A percentile compares a stretch with the other conserved stretches of the same genome.
Conservation (phyloP, 1,284 basidiomycete species). For the Sanghuangporus baumii region DNA sequence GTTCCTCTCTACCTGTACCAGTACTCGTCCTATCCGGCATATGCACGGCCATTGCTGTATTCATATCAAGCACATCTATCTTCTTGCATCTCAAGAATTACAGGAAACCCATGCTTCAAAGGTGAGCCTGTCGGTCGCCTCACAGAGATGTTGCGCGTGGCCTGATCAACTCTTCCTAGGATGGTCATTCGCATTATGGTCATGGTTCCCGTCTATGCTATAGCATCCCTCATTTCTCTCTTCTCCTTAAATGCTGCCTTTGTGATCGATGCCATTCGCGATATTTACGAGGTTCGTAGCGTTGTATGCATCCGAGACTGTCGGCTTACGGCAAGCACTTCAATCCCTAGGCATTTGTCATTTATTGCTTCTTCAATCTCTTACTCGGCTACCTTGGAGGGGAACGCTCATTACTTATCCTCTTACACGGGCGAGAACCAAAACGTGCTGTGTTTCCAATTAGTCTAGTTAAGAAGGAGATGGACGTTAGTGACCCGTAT, state of each 20-base stretch:
- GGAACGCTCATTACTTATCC: slow-evolving; percentile 86
- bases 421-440: slow-evolving; percentile 85
- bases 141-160: slow-evolving; percentile 27
- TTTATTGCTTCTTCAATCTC: slow-evolving; percentile 88
- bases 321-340: slow-evolving; percentile 10
- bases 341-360: slow-evolving; percentile 79
- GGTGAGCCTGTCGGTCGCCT: slow-evolving; percentile 38
- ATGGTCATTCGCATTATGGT: slow-evolving; percentile 96
- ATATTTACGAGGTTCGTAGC: slow-evolving; percentile 85
- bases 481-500: slow-evolving; percentile 91
- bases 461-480: slow-evolving; percentile 68
- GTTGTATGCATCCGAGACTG: background rate
- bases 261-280: slow-evolving; percentile 91
- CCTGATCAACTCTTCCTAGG: slow-evolving; percentile 33
- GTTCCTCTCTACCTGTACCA: slow-evolving; percentile 37
- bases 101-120: slow-evolving; percentile 75
- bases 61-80: slow-evolving; percentile 80
- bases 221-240: slow-evolving; percentile 88
- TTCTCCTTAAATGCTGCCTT: slow-evolving; percentile 95
- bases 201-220: slow-evolving; percentile 93
- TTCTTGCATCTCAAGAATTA: slow-evolving; percentile 89
- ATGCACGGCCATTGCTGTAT: slow-evolving; percentile 65
- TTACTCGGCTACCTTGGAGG: slow-evolving; percentile 87
- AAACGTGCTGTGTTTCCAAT: slow-evolving; percentile 85
- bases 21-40: slow-evolving; percentile 62